phyloP scores from a whole-genome alignment of 2,329 filamentous ascomycete species.

The Calycina herbarum region DNA sequence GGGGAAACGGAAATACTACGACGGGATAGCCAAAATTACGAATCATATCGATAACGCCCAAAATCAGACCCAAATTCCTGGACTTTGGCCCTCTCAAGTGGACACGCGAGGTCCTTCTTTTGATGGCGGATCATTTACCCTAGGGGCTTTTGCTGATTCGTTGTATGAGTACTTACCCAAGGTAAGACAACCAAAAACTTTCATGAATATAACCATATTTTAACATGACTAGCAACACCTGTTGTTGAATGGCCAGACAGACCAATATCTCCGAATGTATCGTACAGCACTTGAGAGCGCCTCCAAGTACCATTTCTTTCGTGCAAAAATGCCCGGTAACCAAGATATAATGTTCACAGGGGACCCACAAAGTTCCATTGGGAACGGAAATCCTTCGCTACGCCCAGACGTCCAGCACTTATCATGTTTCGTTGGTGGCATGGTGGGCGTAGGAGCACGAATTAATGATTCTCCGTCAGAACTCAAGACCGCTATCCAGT shows the following conservation, averaged over 20 bases:
- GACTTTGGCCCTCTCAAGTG: constrained; percentile 59
- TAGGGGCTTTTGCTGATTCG: too few relatives aligned
- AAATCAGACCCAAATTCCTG: constrained; percentile 53
- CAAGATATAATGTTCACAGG: constrained; percentile 37
- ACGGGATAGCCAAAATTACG: too few relatives aligned
- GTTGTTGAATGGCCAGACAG: too few relatives aligned
- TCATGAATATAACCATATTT: too few relatives aligned
- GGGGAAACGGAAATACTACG: too few relatives aligned
- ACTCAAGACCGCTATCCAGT: constrained; percentile 53
- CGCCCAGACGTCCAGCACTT: constrained; percentile 58
- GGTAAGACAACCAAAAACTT: too few relatives aligned
- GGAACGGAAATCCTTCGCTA: constrained; percentile 41
- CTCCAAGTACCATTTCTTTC: constrained; percentile 64
- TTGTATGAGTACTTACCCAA: too few relatives aligned
- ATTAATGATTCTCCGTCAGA: constrained; percentile 56
- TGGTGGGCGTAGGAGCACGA: constrained; percentile 66
- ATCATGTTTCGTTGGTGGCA: constrained; percentile 69
- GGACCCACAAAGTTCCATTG: constrained; percentile 13
- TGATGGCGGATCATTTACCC: constrained; percentile 49
- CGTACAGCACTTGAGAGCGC: constrained; percentile 35
- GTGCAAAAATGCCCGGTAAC: constrained; percentile 62
- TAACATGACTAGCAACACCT: too few relatives aligned
- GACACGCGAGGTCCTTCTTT: constrained; percentile 55
- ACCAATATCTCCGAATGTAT: too few relatives aligned
- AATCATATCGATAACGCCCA: constrained; percentile 32